A percentile compares a stretch with the other conserved stretches of the same genome.
Conservation (phyloP, 306 rosid genomes). For the Adenanthera pavonina region DNA sequence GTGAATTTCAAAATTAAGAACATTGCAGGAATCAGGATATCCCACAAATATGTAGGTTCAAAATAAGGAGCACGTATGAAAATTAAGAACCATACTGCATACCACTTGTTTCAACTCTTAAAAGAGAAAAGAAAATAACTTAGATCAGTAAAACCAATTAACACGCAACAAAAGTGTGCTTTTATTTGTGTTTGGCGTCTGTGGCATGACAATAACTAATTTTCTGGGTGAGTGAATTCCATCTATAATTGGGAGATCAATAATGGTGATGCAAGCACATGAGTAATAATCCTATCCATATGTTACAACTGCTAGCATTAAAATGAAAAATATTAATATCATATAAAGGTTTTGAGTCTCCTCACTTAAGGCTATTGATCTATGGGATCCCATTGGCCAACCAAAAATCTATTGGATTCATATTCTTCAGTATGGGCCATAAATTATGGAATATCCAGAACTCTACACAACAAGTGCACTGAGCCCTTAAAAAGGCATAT, state of each 20-base stretch:
- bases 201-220: neutral
- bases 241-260: neutral
- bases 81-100: neutral
- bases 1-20: neutral
- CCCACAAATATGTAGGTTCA: neutral
- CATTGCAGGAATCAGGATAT: neutral
- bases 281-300: neutral
- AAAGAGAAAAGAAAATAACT: conserved; percentile 2
- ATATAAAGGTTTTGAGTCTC: neutral
- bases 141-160: conserved; percentile 1
- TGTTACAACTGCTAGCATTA: neutral
- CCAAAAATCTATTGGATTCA: too few relatives aligned
- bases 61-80: neutral
- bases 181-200: conserved; percentile 7
- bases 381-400: neutral
- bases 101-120: neutral
- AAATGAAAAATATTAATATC: neutral
- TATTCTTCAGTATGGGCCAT: neutral
- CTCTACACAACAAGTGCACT: conserved; percentile 3
- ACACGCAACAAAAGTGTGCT: neutral
- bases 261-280: neutral
- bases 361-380: neutral
- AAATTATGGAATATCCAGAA: neutral
- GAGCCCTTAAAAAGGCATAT: neutral
- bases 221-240: neutral